phyloP scores from a whole-genome alignment of 2,329 filamentous ascomycete species.

The Metarhizium humberi region DNA sequence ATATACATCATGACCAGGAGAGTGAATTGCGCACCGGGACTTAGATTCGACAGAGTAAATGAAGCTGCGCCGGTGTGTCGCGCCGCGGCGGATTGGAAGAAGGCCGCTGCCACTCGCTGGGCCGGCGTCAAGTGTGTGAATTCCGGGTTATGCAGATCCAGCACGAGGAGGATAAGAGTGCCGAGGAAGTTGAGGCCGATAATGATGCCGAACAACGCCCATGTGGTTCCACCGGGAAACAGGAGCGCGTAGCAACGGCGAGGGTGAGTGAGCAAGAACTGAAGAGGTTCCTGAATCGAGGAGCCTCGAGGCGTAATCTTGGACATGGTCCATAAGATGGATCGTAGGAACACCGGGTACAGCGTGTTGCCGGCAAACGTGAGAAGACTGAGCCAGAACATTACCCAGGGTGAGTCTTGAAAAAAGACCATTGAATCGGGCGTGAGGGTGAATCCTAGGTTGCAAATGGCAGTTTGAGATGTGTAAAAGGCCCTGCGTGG shows the following conservation, averaged over 20 bases:
- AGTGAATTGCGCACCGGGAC: slow-evolving; percentile 46
- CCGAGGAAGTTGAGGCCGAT: slow-evolving; percentile 44
- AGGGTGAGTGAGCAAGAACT: slow-evolving; percentile 53
- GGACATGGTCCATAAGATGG: slow-evolving; percentile 47
- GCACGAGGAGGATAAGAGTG: slow-evolving; percentile 41
- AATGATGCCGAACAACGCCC: slow-evolving; percentile 43
- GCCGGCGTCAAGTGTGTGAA: slow-evolving; percentile 35
- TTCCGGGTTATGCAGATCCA: slow-evolving; percentile 41
- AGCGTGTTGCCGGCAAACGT: slow-evolving; percentile 44
- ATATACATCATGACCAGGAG: slow-evolving; percentile 61
- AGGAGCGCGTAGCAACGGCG: slow-evolving; percentile 53
- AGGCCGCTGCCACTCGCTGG: slow-evolving; percentile 41
- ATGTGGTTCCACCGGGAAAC: slow-evolving; percentile 51
- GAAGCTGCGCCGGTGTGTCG: slow-evolving; percentile 39
- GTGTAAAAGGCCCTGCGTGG: slow-evolving; percentile 35
- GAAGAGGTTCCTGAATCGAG: slow-evolving; percentile 32
- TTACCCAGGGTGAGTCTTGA: slow-evolving; percentile 29
- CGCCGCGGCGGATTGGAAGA: slow-evolving; percentile 47
- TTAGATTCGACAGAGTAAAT: slow-evolving; percentile 39
- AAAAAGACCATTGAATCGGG: slow-evolving; percentile 45
- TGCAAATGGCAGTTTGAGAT: slow-evolving; percentile 40
- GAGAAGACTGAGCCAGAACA: slow-evolving; percentile 38
- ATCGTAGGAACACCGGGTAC: slow-evolving; percentile 48
- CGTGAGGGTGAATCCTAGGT: slow-evolving; percentile 45
- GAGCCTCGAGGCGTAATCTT: slow-evolving; percentile 32